Evolutionary conservation across 441 rosid species (phyloP).

Genomic region (Daphne laureola): DNA sequence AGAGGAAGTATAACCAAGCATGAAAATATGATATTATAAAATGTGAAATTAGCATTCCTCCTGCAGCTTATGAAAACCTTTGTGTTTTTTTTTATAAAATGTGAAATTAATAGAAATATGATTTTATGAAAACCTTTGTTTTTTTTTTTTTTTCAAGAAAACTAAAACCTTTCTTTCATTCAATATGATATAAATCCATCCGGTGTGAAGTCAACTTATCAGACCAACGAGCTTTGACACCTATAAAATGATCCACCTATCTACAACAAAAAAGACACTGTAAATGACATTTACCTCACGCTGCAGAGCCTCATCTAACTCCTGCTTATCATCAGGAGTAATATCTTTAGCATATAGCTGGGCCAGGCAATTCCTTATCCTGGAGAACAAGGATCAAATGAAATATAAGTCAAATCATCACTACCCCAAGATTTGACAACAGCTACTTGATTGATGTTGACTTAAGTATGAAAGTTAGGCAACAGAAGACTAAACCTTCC

Average conservation of each 20-base stretch:
- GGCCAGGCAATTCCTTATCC: conserved; percentile 74
- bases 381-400: conserved; percentile 18
- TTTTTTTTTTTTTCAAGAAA: no score
- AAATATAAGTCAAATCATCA: conserved; percentile 1
- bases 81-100: no score
- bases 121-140: no score
- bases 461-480: not conserved
- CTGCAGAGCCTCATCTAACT: conserved; percentile 89
- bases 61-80: no score
- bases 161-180: no score
- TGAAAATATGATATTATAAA: no score
- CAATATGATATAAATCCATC: no score
- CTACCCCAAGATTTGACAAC: conserved; percentile 5
- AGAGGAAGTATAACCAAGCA: no score
- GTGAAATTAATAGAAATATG: no score
- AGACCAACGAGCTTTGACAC: no score
- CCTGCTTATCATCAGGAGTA: conserved; percentile 93
- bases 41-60: no score
- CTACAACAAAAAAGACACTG: not conserved
- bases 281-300: conserved; percentile 51
- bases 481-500: conserved; percentile 44
- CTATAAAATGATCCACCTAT: not conserved
- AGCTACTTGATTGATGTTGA: not conserved
- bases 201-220: no score
- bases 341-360: conserved; percentile 85